Evolutionary conservation across 345 rosid species (phyloP), one percentile per base, ranked within the genome.

Genomic region (Salix koriyanagi): DNA sequence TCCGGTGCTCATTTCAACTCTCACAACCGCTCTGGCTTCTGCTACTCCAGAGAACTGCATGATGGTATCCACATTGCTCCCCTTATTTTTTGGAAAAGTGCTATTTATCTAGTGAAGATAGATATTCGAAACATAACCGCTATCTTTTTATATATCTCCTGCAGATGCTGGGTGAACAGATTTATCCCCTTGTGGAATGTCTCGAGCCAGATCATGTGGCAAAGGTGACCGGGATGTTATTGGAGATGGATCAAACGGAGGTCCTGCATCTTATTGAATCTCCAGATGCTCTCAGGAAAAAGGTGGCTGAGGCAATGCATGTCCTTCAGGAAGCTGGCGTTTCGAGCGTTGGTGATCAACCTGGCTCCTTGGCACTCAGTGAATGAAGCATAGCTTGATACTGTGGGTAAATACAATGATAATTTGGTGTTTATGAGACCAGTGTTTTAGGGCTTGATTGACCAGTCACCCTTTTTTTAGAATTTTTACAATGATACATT

Each of bases 221-320:
- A 0, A 91, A 92, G 85, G 93, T 94, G 25, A 90, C 97, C 0
- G 98, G 96, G 16, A 87, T 91, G 91, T 67, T 94, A 76, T 79
- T 94, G 76, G 97, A 92, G 85, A 92, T 94, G 90, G 94, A 92
- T 54, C 91, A 78, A 46, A 84, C 89, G 0, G 98, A 94, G 87
- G 89, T 91, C 19, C 79, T 90, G 5, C 90, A 86, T 84, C 92
- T 94, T 60, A 81, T 92, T 0, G 94, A 91, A 78, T 88, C 98
- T 61, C 92, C 89, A 0, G 93, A 87, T 76, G 94, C 92, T 48
- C 85, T 92, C 21, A 89, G 77, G 84, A 84, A 81, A 25, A 94
- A 91, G 84, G 92, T 92, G 41, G 85, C 84, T 0, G 92, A 92
- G 68, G 98, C 98, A 21, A 71, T 91, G 83, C 87, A 85, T 67